Evolutionary conservation across 1,284 basidiomycete genomes (phyloP).

Genomic region (Rhodofomes roseus): DNA sequence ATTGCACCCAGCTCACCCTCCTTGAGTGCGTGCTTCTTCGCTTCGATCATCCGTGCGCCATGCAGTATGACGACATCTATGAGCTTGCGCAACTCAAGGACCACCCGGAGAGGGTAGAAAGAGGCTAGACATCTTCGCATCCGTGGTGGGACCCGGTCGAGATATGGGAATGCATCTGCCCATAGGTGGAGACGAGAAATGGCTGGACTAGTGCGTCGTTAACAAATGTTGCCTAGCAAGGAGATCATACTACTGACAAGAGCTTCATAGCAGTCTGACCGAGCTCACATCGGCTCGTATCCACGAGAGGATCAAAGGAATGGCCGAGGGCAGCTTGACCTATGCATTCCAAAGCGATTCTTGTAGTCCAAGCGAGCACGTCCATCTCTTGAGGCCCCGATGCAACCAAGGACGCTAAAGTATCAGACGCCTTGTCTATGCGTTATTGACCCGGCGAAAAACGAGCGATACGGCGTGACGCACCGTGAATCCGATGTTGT

Average conservation of each 20-base stretch:
- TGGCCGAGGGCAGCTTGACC: conserved; percentile 25
- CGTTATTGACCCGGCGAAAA: not conserved
- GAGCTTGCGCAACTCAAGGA: not conserved
- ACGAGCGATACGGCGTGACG: not conserved
- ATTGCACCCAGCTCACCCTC: not conserved
- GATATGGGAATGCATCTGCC: not conserved
- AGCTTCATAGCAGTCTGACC: conserved; percentile 16
- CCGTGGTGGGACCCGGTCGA: not conserved
- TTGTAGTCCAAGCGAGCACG: conserved; percentile 19
- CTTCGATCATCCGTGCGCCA: not conserved
- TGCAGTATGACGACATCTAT: not conserved
- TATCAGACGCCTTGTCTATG: conserved; percentile 9
- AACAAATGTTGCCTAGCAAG: not conserved
- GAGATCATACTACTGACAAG: conserved; percentile 1
- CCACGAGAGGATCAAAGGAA: conserved; percentile 20
- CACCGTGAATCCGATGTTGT: conserved; percentile 7
- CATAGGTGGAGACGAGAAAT: not conserved
- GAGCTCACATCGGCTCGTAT: conserved; percentile 11
- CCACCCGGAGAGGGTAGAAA: not conserved
- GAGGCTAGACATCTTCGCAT: not conserved
- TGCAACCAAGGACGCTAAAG: conserved; percentile 5
- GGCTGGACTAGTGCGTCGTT: not conserved
- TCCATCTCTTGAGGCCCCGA: conserved; percentile 16
- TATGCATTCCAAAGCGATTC: conserved; percentile 24
- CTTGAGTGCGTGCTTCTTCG: not conserved